A percentile compares a stretch with the other conserved stretches of the same genome.
Conservation (phyloP, 495 filamentous ascomycete species). For the Xylaria sp. region DNA sequence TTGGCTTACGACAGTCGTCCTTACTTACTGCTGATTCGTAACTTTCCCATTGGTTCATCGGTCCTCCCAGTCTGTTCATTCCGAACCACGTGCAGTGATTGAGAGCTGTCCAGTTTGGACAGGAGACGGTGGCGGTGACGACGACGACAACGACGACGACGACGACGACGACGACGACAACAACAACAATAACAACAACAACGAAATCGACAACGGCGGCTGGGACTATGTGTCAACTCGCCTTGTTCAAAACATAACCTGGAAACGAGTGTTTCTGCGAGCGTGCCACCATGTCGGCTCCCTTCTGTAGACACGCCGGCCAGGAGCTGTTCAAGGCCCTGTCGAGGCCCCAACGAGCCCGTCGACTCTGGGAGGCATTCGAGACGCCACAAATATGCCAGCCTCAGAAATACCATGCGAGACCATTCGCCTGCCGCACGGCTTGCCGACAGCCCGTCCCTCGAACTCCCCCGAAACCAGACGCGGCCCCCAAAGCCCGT, state of each 20-base stretch:
- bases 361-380: conserved; percentile 16
- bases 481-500: conserved; percentile 23
- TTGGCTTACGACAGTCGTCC: not conserved
- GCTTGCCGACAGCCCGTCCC: conserved; percentile 25
- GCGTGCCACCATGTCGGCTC: not conserved
- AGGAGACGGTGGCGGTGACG: not conserved
- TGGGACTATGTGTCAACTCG: conserved; percentile 13
- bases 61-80: not conserved
- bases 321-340: conserved; percentile 6
- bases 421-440: conserved; percentile 22
- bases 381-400: conserved; percentile 5
- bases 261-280: conserved; percentile 5
- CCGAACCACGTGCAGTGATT: not conserved
- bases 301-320: not conserved
- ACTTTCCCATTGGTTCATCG: not conserved
- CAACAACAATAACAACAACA: too few relatives aligned
- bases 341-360: conserved; percentile 16
- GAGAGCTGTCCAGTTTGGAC: not conserved
- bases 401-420: conserved; percentile 11
- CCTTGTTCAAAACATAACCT: not conserved
- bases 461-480: conserved; percentile 22
- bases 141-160: not conserved
- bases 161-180: not conserved
- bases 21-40: not conserved
- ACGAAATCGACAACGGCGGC: too few relatives aligned